Base-by-base conservation (phyloP, 1,139 yeast species). In the Saccharomyces hybrid region DNA sequence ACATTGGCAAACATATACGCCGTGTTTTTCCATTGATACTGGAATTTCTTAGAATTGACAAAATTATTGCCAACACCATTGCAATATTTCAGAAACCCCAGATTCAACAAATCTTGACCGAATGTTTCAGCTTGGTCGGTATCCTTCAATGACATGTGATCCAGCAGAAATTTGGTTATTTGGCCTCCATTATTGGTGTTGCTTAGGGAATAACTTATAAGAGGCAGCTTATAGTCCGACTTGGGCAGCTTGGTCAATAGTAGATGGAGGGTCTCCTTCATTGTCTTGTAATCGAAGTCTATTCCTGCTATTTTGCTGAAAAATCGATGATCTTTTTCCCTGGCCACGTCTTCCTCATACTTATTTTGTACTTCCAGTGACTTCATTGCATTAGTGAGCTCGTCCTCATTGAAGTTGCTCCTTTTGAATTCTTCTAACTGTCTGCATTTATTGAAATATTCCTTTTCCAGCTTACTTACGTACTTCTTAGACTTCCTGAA, bases 1-100 rank as follows among this genome's bases (percentile, higher is more conserved):
- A 38, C 42, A 23, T 80, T 81, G 1, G 90, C 84, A 46, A 81
- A 73, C 57, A 79, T 82, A 66, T 82, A 87, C 0, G 88, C 88
- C 58, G 77, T 70, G 8, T 84, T 83, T 58, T 83, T 84, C 96
- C 96, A 89, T 69, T 89, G 96, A 66, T 88, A 89, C 63, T 75
- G 78, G 68, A 85, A 82, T 56, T 84, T 88, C 1, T 91, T 82
- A 26, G 91, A 84, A 69, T 88, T 88, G 53, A 86, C 88, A 69
- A 89, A 89, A 16, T 16, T 56, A 75, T 79, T 49, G 82, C 81
- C 80, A 64, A 81, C 78, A 44, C 83, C 75, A n/a, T 83, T 84
- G 53, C 88, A 80, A 52, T 82, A 75, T 55, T 89, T 78, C 47
- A 90, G 69, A 59, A 82, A 86, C 0, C 90, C 95, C 54, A 77